A percentile compares a stretch with the other conserved stretches of the same genome.
These are phyloP conservation scores for Misopates orontium DNA, from an alignment of 257 asterid genomes.

Conservation along the genomic window DNA sequence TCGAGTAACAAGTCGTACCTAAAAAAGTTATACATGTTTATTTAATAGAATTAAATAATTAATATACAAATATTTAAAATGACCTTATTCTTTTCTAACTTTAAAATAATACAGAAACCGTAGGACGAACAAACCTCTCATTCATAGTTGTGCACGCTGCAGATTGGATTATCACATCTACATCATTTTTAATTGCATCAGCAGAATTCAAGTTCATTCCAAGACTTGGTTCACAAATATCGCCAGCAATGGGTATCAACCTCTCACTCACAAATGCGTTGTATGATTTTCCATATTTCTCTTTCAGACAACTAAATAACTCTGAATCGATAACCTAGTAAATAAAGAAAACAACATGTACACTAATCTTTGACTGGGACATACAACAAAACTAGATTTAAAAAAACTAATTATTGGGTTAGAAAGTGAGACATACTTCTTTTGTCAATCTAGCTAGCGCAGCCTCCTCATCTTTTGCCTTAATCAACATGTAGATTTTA, in stretches of 20 bases:
- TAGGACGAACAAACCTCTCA: no score
- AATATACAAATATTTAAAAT: no score
- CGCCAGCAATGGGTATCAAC: constrained; percentile 34
- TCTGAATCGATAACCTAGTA: constrained; percentile 26
- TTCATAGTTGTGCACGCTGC: constrained; percentile 40
- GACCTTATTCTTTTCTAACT: no score
- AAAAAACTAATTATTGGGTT: no score
- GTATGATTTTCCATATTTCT: constrained; percentile 30
- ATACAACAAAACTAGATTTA: no score
- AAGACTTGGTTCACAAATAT: constrained; percentile 34
- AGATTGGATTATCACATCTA: constrained; percentile 33
- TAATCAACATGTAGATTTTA: constrained; percentile 32
- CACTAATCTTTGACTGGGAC: no score
- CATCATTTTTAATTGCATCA: constrained; percentile 17
- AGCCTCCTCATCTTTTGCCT: constrained; percentile 29
- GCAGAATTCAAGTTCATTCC: constrained; percentile 28
- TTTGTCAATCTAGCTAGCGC: constrained; percentile 30
- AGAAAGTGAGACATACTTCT: constrained; percentile 20
- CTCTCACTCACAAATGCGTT: constrained; percentile 26
- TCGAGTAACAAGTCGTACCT: constrained; percentile 34
- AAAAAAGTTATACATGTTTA: no score
- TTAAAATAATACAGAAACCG: no score
- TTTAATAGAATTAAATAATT: no score
- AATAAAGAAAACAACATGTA: no score
- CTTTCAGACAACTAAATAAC: constrained; percentile 29